Base-by-base conservation (phyloP, 2,329 filamentous ascomycete species). In the Pseudophaeomoniella oleicola region DNA sequence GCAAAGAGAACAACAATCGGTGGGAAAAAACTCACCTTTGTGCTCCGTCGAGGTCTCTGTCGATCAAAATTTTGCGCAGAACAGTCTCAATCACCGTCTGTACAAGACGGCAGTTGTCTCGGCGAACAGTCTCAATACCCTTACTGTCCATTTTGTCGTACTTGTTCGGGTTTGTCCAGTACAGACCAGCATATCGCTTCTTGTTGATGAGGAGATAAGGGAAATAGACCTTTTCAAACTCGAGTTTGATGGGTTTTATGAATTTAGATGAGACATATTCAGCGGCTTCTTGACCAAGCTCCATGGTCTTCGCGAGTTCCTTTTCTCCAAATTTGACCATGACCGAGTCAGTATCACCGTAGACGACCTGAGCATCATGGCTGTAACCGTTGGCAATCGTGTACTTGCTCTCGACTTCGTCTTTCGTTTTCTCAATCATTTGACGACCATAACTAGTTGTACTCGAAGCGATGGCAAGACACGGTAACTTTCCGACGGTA, bases 81-180 rank as follows among this genome's bases (percentile, higher is more conserved):
- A 94, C 88, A 38, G 90, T 96, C 59, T 98, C 90, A 50, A 98
- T 96, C 40, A 96, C 90, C 3, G 82, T 94, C 59, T 96, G 88
- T 12, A 96, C 90, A 41, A 98, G 65, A 36, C 90, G 69, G 55
- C 90, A 98, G 55, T 98, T 98, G 58, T 98, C 90, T 69, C 90
- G 72, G 47, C 90, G 80, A 33, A 98, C 92, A 3, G 90, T 98
- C 61, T 98, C 90, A 46, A 98, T 96, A 69, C 90, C 90, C 58
- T 98, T 98, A 41, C 85, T 96, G 59, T 98, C 90, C 92, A 98
- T 98, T 68, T 96, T 98, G 71, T 98, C 92, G 57, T 81, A 90
- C 59, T 94, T 94, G 30, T 88, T 74, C 1, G 88, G 75, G 46
- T 81, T 90, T 4, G 90, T 98, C 87, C 87, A 98, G 63, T 85